phyloP scores from a whole-genome alignment of 345 rosid genomes.

The Conringia planisiliqua region DNA sequence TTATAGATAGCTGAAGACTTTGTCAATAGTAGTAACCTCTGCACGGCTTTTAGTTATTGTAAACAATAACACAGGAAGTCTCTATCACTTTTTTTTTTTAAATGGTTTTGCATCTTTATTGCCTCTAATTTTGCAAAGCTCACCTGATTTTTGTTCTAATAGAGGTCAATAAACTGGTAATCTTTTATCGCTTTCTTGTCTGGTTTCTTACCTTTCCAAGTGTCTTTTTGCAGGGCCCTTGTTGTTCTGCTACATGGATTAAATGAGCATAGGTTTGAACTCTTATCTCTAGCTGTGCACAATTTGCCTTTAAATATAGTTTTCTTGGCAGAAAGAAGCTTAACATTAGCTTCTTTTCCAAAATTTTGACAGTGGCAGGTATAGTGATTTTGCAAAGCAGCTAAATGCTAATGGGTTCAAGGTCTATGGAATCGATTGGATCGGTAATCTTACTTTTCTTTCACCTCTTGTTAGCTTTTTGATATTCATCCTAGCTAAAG shows the following conservation, averaged over 20 bases:
- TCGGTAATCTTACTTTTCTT: constrained; percentile 48
- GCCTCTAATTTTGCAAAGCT: neutral
- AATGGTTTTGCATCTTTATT: neutral
- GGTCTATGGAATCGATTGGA: constrained; percentile 95
- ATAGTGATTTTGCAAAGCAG: constrained; percentile 78
- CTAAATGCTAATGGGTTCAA: constrained; percentile 78
- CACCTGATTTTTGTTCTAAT: neutral
- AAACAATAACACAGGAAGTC: too few species aligned
- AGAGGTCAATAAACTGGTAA: neutral
- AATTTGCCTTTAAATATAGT: neutral
- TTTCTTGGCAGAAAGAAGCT: neutral
- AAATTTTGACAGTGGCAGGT: constrained; percentile 61
- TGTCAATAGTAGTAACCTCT: neutral
- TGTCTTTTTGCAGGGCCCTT: constrained; percentile 63
- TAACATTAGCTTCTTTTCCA: neutral
- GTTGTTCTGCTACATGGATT: constrained; percentile 79
- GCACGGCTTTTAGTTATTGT: neutral
- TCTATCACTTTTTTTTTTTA: neutral
- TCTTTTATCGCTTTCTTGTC: neutral
- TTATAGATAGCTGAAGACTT: neutral
- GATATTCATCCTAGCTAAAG: neutral
- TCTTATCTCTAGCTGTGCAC: neutral
- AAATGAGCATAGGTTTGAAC: constrained; percentile 87
- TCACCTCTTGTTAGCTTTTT: neutral
- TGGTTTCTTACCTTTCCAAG: neutral